These are phyloP conservation scores for Berberis vulgaris DNA, from an alignment of 164 flowering plant species.

Conservation along the genomic window DNA sequence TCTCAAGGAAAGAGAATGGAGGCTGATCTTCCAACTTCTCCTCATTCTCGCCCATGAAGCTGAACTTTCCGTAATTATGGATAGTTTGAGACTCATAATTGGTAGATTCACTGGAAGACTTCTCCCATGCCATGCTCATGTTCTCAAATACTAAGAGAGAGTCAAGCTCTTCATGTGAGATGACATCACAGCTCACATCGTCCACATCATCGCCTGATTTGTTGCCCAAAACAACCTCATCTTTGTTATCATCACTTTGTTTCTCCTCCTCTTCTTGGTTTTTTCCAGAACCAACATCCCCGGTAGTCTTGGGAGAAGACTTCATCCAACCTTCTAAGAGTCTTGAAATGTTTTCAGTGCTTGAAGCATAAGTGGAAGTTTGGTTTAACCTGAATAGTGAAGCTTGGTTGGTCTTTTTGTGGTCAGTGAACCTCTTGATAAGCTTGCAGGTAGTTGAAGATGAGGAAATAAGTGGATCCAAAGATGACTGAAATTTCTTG, in stretches of 20 bases:
- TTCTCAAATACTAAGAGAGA: constrained; percentile 41
- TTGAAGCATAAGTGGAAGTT: constrained; percentile 56
- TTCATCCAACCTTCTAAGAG: constrained; percentile 91
- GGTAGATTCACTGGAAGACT: constrained; percentile 20
- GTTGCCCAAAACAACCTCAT: background rate
- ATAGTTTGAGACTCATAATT: constrained; percentile 11
- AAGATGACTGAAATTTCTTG: constrained; percentile 45
- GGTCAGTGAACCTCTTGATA: constrained; percentile 10
- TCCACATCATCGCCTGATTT: background rate
- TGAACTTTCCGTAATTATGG: background rate
- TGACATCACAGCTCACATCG: background rate
- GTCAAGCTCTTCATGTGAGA: constrained; percentile 40
- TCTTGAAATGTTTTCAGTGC: constrained; percentile 74
- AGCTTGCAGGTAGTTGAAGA: constrained; percentile 15
- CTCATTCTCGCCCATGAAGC: constrained; percentile 6
- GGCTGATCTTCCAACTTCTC: constrained; percentile 8
- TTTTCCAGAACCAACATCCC: background rate
- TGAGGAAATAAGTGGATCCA: constrained; percentile 20
- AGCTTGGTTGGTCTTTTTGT: constrained; percentile 4
- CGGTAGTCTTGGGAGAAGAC: constrained; percentile 33
- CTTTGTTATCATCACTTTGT: constrained; percentile 2
- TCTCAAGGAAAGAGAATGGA: constrained; percentile 16
- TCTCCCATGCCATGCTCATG: constrained; percentile 33
- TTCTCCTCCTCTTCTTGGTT: constrained; percentile 3
- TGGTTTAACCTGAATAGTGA: constrained; percentile 11